Conservation (phyloP, 805 yeast species). For the Monosporozyma aerobia region DNA sequence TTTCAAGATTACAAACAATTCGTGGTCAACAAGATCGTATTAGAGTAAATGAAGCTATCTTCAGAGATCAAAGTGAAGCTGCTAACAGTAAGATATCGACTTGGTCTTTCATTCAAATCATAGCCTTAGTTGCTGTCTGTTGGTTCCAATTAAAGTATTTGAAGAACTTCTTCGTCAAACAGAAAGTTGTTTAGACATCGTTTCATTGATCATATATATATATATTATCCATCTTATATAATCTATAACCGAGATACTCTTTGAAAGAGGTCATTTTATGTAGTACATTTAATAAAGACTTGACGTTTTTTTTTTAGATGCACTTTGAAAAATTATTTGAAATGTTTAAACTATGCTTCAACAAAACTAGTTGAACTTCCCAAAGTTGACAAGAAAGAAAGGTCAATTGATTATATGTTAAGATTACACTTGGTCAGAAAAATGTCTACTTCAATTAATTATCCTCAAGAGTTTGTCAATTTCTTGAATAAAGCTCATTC, state of each 20-base stretch:
- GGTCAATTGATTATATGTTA: constrained; percentile 15
- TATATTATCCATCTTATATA: neutral
- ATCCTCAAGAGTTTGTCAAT: constrained; percentile 49
- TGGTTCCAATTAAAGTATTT: constrained; percentile 68
- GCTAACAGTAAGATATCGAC: constrained; percentile 64
- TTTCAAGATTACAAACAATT: constrained; percentile 47
- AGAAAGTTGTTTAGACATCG: constrained; percentile 52
- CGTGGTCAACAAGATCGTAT: constrained; percentile 57
- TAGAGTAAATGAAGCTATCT: constrained; percentile 58
- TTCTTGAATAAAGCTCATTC: constrained; percentile 84
- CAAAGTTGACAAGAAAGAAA: neutral
- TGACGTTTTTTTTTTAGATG: neutral
- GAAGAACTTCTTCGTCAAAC: constrained; percentile 77
- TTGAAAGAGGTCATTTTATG: neutral
- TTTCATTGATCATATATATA: neutral
- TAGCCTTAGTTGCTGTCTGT: constrained; percentile 61
- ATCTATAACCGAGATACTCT: neutral
- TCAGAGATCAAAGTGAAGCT: constrained; percentile 68
- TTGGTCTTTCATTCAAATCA: constrained; percentile 67
- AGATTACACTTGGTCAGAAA: constrained; percentile 19
- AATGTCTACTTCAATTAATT: constrained; percentile 13
- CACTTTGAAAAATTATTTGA: neutral
- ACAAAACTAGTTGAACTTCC: neutral
- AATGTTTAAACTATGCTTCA: neutral
- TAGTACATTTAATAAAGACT: neutral